These are phyloP conservation scores for Sporothrix curviconia DNA, from an alignment of 2,329 filamentous ascomycete species.

Conservation along the genomic window DNA sequence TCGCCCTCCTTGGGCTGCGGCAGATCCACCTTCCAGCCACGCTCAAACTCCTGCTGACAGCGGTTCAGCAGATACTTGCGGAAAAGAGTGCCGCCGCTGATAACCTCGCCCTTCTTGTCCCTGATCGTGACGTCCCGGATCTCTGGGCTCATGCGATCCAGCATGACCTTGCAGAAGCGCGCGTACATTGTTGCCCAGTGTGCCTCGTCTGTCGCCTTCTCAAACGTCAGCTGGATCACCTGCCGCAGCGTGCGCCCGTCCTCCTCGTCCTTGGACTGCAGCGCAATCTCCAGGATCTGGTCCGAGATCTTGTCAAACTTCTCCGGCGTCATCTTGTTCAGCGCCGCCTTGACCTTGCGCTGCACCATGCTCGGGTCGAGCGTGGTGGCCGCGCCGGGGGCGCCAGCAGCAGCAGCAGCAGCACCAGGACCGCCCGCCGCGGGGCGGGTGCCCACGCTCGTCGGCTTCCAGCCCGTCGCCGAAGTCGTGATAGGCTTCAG, in stretches of 20 bases:
- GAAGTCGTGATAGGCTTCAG: slow-evolving; percentile 72
- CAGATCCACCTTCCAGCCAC: slow-evolving; percentile 88
- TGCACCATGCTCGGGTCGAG: slow-evolving; percentile 91
- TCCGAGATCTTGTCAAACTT: slow-evolving; percentile 96
- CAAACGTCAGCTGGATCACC: slow-evolving; percentile 97
- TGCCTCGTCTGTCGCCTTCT: slow-evolving; percentile 96
- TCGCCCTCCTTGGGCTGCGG: slow-evolving; percentile 72
- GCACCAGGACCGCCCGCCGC: slow-evolving; percentile 23
- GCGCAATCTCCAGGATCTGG: slow-evolving; percentile 86
- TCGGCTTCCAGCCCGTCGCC: slow-evolving; percentile 82
- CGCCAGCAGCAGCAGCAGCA: slow-evolving; percentile 28
- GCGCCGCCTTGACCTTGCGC: slow-evolving; percentile 93
- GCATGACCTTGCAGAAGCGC: slow-evolving; percentile 96
- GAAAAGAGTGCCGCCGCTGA: slow-evolving; percentile 91
- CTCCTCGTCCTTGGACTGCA: slow-evolving; percentile 87
- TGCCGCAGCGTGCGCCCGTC: slow-evolving; percentile 93
- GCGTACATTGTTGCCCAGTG: slow-evolving; percentile 99
- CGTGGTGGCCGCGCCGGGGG: slow-evolving; percentile 38
- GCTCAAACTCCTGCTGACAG: slow-evolving; percentile 98
- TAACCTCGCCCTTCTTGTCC: slow-evolving; percentile 81
- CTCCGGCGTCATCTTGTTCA: slow-evolving; percentile 99
- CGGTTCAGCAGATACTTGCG: slow-evolving; percentile 97
- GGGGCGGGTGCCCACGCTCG: slow-evolving; percentile 50
- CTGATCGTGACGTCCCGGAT: slow-evolving; percentile 93
- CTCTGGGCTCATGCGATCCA: slow-evolving; percentile 88